These are phyloP conservation scores for Cadophora sp. DNA, from an alignment of 2,329 filamentous ascomycete species.

Conservation along the genomic window DNA sequence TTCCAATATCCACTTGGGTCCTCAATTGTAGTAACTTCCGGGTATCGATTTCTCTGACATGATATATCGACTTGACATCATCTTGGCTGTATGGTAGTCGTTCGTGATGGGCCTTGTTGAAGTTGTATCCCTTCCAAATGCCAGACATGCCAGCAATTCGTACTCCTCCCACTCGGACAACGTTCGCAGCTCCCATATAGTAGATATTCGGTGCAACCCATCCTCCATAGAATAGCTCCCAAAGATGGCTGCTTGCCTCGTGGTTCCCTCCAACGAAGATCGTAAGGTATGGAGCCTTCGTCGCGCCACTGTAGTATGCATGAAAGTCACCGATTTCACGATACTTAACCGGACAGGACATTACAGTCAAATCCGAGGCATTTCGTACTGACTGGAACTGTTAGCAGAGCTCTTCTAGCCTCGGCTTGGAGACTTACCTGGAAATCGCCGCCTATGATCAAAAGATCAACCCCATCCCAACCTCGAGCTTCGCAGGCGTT, in stretches of 20 bases:
- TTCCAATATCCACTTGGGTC: slow-evolving; percentile 87
- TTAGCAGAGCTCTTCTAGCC: slow-evolving; percentile 20
- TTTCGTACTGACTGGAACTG: slow-evolving; percentile 78
- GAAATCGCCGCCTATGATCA: slow-evolving; percentile 97
- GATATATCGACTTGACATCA: slow-evolving; percentile 85
- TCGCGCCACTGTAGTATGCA: slow-evolving; percentile 85
- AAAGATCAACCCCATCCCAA: slow-evolving; percentile 83
- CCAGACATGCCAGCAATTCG: slow-evolving; percentile 90
- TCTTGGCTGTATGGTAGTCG: slow-evolving; percentile 81
- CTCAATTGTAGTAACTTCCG: slow-evolving; percentile 84
- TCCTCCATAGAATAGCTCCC: slow-evolving; percentile 93
- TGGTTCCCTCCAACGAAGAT: slow-evolving; percentile 96
- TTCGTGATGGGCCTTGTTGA: slow-evolving; percentile 82
- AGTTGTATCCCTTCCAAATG: slow-evolving; percentile 94
- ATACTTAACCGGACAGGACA: slow-evolving; percentile 90
- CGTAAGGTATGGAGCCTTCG: slow-evolving; percentile 84
- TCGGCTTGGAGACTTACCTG: slow-evolving; percentile 60
- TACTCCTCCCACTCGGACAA: slow-evolving; percentile 81
- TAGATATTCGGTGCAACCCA: slow-evolving; percentile 98
- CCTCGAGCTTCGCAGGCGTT: slow-evolving; percentile 71
- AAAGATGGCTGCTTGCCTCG: slow-evolving; percentile 88
- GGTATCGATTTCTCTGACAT: slow-evolving; percentile 88
- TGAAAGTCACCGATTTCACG: slow-evolving; percentile 90
- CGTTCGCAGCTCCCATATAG: slow-evolving; percentile 92
- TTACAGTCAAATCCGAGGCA: slow-evolving; percentile 83